phyloP scores from a whole-genome alignment of 805 yeast species.

The Wickerhamomyces strasburgensis region DNA sequence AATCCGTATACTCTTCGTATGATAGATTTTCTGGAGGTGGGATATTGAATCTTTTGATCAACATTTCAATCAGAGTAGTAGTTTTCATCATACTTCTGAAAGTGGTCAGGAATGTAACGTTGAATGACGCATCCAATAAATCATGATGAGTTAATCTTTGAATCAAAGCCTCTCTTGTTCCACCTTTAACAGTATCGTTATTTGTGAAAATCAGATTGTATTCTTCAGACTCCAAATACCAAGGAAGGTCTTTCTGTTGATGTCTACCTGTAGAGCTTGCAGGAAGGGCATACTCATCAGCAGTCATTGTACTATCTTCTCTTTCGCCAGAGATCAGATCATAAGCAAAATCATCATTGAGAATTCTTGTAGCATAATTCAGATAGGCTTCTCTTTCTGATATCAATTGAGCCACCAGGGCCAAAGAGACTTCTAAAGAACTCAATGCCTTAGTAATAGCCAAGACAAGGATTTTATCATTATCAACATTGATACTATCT shows the following conservation, averaged over 20 bases:
- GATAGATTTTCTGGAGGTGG: conserved; percentile 86
- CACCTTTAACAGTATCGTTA: conserved; percentile 76
- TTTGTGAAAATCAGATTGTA: conserved; percentile 55
- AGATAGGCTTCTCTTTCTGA: conserved; percentile 67
- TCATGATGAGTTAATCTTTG: conserved; percentile 78
- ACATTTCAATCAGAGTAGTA: conserved; percentile 49
- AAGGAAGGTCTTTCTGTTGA: conserved; percentile 44
- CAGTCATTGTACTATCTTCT: conserved; percentile 26
- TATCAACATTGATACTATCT: conserved; percentile 30
- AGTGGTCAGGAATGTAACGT: conserved; percentile 65
- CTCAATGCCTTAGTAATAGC: conserved; percentile 31
- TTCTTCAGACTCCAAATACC: conserved; percentile 71
- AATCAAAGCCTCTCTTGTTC: conserved; percentile 70
- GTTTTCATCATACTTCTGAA: conserved; percentile 72
- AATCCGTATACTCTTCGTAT: conserved; percentile 71
- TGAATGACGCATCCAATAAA: conserved; percentile 55
- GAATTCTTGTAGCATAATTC: conserved; percentile 70
- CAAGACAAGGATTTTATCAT: conserved; percentile 26
- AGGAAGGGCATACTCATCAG: conserved; percentile 26
- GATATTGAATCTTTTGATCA: conserved; percentile 61
- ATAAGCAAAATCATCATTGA: conserved; percentile 62
- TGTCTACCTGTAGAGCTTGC: conserved; percentile 24
- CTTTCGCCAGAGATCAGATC: conserved; percentile 51
- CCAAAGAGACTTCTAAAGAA: conserved; percentile 30
- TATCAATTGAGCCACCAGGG: conserved; percentile 50